Base-by-base conservation (phyloP, 306 rosid genomes). In the Abrus pulchellus region DNA sequence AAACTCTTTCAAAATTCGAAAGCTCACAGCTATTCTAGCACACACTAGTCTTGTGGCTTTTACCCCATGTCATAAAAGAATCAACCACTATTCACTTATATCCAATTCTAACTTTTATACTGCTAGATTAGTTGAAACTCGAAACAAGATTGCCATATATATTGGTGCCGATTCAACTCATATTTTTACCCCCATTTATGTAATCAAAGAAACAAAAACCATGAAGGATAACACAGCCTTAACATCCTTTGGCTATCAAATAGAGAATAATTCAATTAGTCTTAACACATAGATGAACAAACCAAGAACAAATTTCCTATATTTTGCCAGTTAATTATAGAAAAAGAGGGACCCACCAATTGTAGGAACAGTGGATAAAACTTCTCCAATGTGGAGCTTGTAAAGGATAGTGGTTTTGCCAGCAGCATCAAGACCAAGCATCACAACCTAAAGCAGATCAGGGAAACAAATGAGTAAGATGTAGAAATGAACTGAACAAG, bases 341-440 rank as follows among this genome's bases (percentile, higher is more conserved):
- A 63, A 73, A 14, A 55, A 33, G 70, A 84, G 85, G 45, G 63
- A 93, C 98, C 53, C 59, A 94, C 98, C 98, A 81, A 94, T 94
- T 6, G 98, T 94, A 53, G 98, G 97, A 76, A 94, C 94, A 45
- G 97, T 94, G 12, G 98, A 94, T 80, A 92, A 84, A 80, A 94
- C 97, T 87, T 94, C 97, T 71, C 98, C 97, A 88, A 92, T 89
- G 79, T 94, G 97, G 28, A 94, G 94, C 83, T 94, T 94, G 88
- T 94, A 94, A 33, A 94, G 86, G 41, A 94, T 94, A 48, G 98
- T 94, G 41, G 98, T 94, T 86, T 94, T 94, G 34, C 98, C 98
- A 41, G 97, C 98, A 36, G 98, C 97, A 77, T 94, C 98, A 68
- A 94, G 94, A 72, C 98, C 98, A 61, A 94, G 97, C 97, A 94